Evolutionary conservation across 1,284 basidiomycete species (phyloP), one percentile per base, ranked within the genome.

Genomic region (Fomes fomentarius): DNA sequence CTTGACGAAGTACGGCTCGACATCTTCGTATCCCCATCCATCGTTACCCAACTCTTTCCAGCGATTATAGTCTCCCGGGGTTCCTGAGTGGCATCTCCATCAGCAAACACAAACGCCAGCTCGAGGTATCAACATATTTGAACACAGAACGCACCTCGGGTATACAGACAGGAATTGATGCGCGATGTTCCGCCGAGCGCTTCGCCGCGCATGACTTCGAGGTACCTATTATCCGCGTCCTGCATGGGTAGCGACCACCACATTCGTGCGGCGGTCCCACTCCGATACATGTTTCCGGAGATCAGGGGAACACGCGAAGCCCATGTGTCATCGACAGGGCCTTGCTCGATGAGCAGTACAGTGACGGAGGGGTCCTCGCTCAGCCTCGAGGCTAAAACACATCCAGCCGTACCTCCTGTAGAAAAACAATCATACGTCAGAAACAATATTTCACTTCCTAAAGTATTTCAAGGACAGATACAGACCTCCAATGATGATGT

Each of bases 161-260:
- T 70, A 44, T 74, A 50, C 66, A 74, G 66, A 30, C 64, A 68
- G 57, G n/a, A n/a, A n/a, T 81, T 82, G 53, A 81, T 75, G 11
- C 71, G 70, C 6, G 74, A 74, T 0, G 70, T 71, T 0, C 79
- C 79, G 8, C 79, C 78, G 5, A 78, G 63, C 0, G 66, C 71
- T 35, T 71, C 71, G 1, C 78, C 79, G 8, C 70, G 66, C 47
- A 74, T 68, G 43, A 75, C 58, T 19, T 66, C 63, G 22, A 73
- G 47, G n/a, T 56, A 55, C 19, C 62, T 59, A 4, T 65, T 64
- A 10, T 68, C 57, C 21, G 59, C 52, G 19, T 57, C 22, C 33
- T 65, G 56, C 48, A 65, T 61, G 52, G 46, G 65, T 50, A 21
- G 63, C 56, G 42, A 61, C 65, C 42, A 65, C 63, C 50, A 66